Evolutionary conservation across 805 yeast species (phyloP).

Genomic region (Hanseniaspora pseudoguilliermondii): DNA sequence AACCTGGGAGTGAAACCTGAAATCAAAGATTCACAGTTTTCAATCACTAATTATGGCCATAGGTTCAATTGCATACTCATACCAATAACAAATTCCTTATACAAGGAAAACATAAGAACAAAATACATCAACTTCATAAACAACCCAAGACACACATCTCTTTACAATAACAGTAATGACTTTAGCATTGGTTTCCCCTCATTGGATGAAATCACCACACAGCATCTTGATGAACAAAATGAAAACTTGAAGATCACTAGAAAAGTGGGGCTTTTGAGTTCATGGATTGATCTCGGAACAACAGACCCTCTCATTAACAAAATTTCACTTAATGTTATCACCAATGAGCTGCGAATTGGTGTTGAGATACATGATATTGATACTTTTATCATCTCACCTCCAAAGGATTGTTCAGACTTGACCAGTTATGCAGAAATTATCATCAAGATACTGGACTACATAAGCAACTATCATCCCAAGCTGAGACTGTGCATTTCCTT

Average conservation of each 20-base stretch:
- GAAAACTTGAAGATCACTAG: not conserved
- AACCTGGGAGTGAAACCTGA: not conserved
- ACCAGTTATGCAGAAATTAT: conserved; percentile 38
- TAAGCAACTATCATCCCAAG: conserved; percentile 20
- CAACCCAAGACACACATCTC: conserved; percentile 14
- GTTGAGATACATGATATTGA: conserved; percentile 28
- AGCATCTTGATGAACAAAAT: not conserved
- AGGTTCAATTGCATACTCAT: not conserved
- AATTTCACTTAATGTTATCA: conserved; percentile 44
- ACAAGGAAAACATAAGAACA: conserved; percentile 7
- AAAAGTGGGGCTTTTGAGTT: conserved; percentile 43
- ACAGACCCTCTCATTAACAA: conserved; percentile 37
- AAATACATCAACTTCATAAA: conserved; percentile 6
- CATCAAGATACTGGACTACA: conserved; percentile 24
- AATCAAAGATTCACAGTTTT: not conserved
- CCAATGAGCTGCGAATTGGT: conserved; percentile 43
- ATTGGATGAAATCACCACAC: conserved; percentile 17
- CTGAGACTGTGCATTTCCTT: conserved; percentile 36
- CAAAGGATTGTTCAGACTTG: conserved; percentile 41
- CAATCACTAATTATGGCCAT: not conserved
- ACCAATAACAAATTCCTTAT: conserved; percentile 6
- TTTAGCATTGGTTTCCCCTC: conserved; percentile 34
- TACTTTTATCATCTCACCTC: conserved; percentile 50
- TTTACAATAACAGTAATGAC: conserved; percentile 32
- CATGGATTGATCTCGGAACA: conserved; percentile 61